Conservation (phyloP, 768 basidiomycete species). For the Phaeotremella skinneri region DNA sequence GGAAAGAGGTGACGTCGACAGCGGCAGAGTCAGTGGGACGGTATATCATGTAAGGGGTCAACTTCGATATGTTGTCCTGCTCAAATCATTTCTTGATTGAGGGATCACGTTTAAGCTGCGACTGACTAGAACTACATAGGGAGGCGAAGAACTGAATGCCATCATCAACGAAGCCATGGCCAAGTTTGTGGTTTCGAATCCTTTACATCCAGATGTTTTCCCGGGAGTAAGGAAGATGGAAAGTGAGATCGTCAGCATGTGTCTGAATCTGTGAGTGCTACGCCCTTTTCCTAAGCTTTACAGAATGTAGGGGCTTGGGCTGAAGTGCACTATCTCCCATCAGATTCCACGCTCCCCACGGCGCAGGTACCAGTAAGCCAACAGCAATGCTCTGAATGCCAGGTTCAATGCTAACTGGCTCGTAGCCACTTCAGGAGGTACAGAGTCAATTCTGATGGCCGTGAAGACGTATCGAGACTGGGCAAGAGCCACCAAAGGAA, state of each 20-base stretch:
- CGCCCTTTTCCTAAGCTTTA: constrained; percentile 23
- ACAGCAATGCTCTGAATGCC: not conserved
- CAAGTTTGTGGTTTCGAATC: constrained; percentile 80
- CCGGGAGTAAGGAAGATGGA: constrained; percentile 92
- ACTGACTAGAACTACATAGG: too few species aligned
- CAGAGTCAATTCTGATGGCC: constrained; percentile 93
- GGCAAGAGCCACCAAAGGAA: constrained; percentile 78
- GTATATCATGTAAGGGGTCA: constrained; percentile 48
- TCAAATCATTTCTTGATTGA: not conserved
- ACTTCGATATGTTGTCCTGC: not conserved
- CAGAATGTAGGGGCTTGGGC: not conserved
- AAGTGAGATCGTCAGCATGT: constrained; percentile 87
- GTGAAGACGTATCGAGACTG: constrained; percentile 92
- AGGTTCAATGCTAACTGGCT: constrained; percentile 5
- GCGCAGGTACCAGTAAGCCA: constrained; percentile 69
- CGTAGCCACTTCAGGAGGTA: constrained; percentile 81
- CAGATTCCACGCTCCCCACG: constrained; percentile 73
- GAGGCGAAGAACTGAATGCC: constrained; percentile 74
- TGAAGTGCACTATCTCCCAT: constrained; percentile 16
- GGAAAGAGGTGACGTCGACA: constrained; percentile 43
- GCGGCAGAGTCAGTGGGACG: constrained; percentile 47
- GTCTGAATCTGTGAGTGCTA: constrained; percentile 60
- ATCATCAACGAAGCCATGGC: constrained; percentile 77
- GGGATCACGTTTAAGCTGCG: not conserved
- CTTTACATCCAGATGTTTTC: constrained; percentile 89